Base-by-base conservation (phyloP, 2,329 filamentous ascomycete genomes). In the Aspergillus fumigatiaffinis region DNA sequence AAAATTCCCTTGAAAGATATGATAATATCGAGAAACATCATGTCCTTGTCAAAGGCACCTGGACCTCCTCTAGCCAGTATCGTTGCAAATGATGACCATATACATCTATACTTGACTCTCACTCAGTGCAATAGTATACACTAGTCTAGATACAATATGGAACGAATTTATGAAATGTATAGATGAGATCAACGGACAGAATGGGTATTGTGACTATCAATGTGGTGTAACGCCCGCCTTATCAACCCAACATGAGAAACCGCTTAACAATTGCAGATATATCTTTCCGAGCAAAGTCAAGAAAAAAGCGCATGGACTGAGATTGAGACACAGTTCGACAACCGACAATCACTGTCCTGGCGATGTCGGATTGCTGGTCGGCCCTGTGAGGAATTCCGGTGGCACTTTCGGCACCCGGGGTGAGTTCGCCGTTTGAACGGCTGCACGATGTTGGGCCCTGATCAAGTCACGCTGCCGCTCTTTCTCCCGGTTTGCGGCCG, bases 361-460 rank as follows among this genome's bases (percentile, higher is more conserved):
- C 3, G 73, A 74, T 8, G 71, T 61, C 21, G 71, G 72, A 51
- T 73, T 73, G 53, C 71, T 75, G 23, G 63, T 65, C 29, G 71
- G 63, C 5, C 72, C 74, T 12, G 69, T 66, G 44, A 80, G 71
- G 66, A 79, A 81, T 54, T 79, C 79, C 47, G 74, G 65, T 0
- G 78, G 78, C 7, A 81, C 77, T 59, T 78, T 78, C 3, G 79
- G 79, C 10, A 81, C 78, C 21, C 76, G 71, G 8, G 75, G 75
- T 42, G 74, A 77, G 52, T 70, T 70, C 46, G 73, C 67, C 41
- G 73, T 70, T 58, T 76, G 73, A 23, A 62, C 65, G 42, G 73
- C 60, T 25, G 75, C 72, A 21, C 76, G 74, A 42, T 80, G 74
- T 44, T 78, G 76, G 41, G 75, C 72, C 32, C 76, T 68, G 35